phyloP scores from a whole-genome alignment of 805 yeast species.

The Yarrowia sp. region DNA sequence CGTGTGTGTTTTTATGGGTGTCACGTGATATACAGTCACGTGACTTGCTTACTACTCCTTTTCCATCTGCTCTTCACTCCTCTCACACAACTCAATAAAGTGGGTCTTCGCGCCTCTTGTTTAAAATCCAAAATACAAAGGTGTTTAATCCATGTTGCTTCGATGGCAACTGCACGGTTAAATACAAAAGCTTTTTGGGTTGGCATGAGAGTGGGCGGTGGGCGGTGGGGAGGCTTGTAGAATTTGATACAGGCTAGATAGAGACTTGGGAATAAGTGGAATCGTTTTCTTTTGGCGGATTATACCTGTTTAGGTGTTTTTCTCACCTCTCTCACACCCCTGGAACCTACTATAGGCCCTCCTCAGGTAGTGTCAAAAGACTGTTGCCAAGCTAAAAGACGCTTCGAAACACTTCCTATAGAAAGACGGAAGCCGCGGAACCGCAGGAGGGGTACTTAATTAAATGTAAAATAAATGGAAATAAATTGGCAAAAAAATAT shows the following conservation, averaged over 20 bases:
- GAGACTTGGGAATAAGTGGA: too few species aligned
- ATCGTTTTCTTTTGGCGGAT: too few species aligned
- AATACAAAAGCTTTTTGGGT: background rate
- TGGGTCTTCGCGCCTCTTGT: slow-evolving; percentile 17
- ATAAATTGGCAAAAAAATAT: background rate
- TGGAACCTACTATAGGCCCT: background rate
- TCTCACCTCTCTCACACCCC: background rate
- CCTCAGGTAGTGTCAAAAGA: background rate
- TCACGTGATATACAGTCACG: too few species aligned
- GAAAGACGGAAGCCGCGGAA: background rate
- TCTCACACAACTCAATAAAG: slow-evolving; percentile 3
- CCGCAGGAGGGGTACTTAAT: background rate
- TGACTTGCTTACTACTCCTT: too few species aligned
- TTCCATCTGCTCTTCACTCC: background rate
- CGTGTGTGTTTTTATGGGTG: too few species aligned
- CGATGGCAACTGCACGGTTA: slow-evolving; percentile 25
- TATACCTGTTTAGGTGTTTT: too few species aligned
- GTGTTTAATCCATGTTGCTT: slow-evolving; percentile 17
- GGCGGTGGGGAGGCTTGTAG: background rate
- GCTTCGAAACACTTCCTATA: background rate
- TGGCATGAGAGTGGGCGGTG: slow-evolving; percentile 6
- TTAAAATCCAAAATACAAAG: slow-evolving; percentile 7
- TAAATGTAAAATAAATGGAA: background rate
- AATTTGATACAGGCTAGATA: too few species aligned
- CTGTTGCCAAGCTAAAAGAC: slow-evolving; percentile 7